phyloP scores from a whole-genome alignment of 148 eudicot genomes.

The Talinum fruticosum region DNA sequence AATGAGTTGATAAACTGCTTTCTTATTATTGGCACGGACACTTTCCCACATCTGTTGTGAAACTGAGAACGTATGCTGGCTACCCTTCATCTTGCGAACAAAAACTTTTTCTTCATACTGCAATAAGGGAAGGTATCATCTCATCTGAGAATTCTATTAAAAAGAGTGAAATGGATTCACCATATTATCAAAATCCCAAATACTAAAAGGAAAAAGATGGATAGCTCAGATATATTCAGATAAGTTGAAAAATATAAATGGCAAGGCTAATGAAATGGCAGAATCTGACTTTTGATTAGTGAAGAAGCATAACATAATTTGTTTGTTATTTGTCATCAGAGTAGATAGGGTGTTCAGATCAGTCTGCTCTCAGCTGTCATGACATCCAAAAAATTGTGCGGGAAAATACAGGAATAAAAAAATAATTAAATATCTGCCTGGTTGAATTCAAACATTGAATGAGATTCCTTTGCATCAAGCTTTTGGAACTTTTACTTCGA shows the following conservation, averaged over 20 bases:
- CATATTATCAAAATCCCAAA: background rate
- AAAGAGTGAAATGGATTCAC: background rate
- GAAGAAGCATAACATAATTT: background rate
- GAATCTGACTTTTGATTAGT: background rate
- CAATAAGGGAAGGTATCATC: slow-evolving; percentile 18
- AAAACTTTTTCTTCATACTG: slow-evolving; percentile 87
- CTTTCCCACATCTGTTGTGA: slow-evolving; percentile 87
- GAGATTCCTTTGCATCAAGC: background rate
- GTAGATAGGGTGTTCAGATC: background rate
- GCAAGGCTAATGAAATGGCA: background rate
- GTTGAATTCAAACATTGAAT: background rate
- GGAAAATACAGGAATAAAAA: background rate
- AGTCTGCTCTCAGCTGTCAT: background rate
- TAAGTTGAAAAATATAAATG: background rate
- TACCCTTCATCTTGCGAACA: slow-evolving; percentile 58
- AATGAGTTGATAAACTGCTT: slow-evolving; percentile 76
- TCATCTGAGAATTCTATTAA: background rate
- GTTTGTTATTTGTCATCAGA: background rate
- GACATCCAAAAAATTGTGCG: background rate
- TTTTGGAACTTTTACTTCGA: background rate
- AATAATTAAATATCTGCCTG: background rate
- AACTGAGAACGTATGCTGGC: slow-evolving; percentile 54
- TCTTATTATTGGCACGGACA: slow-evolving; percentile 72
- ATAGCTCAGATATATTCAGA: background rate
- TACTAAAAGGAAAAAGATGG: background rate